A percentile compares a stretch with the other conserved stretches of the same genome.
Evolutionary conservation across 805 yeast species (phyloP).

Genomic region (Alloascoidea hylecoeti): DNA sequence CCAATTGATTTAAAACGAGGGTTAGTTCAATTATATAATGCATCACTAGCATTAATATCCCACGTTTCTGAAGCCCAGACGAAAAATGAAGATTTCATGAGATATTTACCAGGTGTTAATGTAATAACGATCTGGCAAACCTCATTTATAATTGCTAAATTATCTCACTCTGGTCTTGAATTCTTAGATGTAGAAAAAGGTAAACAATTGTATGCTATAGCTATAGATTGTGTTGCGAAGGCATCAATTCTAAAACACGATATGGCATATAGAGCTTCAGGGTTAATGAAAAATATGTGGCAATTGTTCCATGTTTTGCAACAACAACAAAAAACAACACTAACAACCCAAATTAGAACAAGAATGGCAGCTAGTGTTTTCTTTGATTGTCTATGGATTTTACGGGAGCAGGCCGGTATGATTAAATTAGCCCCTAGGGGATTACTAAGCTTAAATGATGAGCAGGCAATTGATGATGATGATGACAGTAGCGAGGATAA

Average conservation of each 20-base stretch:
- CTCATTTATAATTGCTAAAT: conserved; percentile 66
- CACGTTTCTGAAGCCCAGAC: conserved; percentile 53
- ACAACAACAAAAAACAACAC: conserved; percentile 27
- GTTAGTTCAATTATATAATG: conserved; percentile 62
- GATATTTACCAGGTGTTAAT: conserved; percentile 73
- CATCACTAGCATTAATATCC: conserved; percentile 55
- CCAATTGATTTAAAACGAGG: conserved; percentile 57
- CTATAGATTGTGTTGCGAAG: conserved; percentile 52
- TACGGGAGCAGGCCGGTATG: conserved; percentile 84
- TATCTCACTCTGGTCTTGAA: conserved; percentile 54
- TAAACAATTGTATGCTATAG: conserved; percentile 48
- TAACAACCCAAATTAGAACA: conserved; percentile 31
- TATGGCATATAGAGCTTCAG: conserved; percentile 83
- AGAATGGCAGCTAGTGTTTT: conserved; percentile 89
- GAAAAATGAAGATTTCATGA: conserved; percentile 47
- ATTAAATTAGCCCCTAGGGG: conserved; percentile 34
- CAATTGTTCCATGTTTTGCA: conserved; percentile 60
- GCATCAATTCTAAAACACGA: conserved; percentile 88
- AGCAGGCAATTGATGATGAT: conserved; percentile 12
- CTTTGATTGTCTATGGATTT: conserved; percentile 76
- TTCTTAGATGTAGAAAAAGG: conserved; percentile 63
- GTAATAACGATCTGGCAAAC: conserved; percentile 86
- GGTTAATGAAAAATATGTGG: conserved; percentile 93
- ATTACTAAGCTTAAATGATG: conserved; percentile 8
- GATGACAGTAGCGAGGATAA: conserved; percentile 9